Evolutionary conservation across 2,329 filamentous ascomycete species (phyloP).

Genomic region (Sporothrix pseudoabietina): DNA sequence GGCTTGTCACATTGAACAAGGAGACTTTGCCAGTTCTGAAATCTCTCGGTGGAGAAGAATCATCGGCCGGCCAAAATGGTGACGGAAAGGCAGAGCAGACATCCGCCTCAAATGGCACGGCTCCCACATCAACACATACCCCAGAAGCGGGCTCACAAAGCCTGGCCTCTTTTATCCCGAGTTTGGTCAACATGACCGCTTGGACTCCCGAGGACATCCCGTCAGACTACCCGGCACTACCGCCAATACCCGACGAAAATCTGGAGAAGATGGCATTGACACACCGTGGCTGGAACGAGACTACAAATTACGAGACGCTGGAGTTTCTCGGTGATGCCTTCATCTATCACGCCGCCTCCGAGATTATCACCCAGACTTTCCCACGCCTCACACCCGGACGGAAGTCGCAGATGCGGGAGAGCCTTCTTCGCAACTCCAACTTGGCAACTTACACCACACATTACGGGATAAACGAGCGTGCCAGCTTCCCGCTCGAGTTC

Average conservation of each 20-base stretch:
- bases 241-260: conserved; percentile 59
- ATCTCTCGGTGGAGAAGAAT: conserved; percentile 20
- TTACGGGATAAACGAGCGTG: conserved; percentile 70
- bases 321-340: conserved; percentile 88
- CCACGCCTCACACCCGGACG: conserved; percentile 65
- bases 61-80: background rate
- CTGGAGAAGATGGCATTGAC: conserved; percentile 68
- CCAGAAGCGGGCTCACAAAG: background rate
- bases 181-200: conserved; percentile 32
- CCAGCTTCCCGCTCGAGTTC: conserved; percentile 58
- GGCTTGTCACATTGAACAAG: conserved; percentile 36
- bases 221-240: conserved; percentile 58
- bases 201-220: conserved; percentile 57
- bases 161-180: conserved; percentile 10
- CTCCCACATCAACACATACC: background rate
- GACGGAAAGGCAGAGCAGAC: background rate
- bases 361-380: conserved; percentile 73
- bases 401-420: conserved; percentile 74
- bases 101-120: background rate
- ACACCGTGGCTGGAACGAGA: conserved; percentile 55
- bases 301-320: conserved; percentile 72
- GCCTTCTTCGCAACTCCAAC: conserved; percentile 78
- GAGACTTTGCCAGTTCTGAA: conserved; percentile 40
- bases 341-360: conserved; percentile 72
- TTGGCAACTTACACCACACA: conserved; percentile 67